These are phyloP conservation scores for Cylindrodendrum hubeiense DNA, from an alignment of 2,329 filamentous ascomycete genomes.

Conservation along the genomic window DNA sequence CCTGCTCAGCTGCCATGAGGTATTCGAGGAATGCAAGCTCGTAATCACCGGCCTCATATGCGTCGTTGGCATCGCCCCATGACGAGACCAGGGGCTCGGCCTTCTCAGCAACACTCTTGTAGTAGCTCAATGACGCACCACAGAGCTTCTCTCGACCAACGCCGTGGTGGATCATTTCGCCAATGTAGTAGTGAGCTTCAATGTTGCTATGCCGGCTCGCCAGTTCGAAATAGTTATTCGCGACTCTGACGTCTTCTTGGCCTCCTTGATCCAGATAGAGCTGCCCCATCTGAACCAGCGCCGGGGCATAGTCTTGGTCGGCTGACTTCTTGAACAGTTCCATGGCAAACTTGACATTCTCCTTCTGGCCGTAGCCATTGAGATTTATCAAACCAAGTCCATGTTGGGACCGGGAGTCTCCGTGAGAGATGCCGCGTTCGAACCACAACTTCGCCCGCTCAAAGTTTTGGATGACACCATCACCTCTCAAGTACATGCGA, in stretches of 20 bases:
- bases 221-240: slow-evolving; percentile 88
- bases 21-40: slow-evolving; percentile 85
- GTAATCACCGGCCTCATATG: slow-evolving; percentile 82
- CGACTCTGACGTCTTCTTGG: slow-evolving; percentile 77
- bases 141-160: slow-evolving; percentile 86
- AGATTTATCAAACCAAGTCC: slow-evolving; percentile 87
- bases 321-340: slow-evolving; percentile 83
- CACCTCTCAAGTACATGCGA: slow-evolving; percentile 89
- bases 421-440: slow-evolving; percentile 78
- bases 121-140: slow-evolving; percentile 81
- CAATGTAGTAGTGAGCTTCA: slow-evolving; percentile 92
- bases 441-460: slow-evolving; percentile 86
- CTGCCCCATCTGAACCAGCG: slow-evolving; percentile 85
- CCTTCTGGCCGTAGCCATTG: slow-evolving; percentile 77
- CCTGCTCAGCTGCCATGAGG: slow-evolving; percentile 91
- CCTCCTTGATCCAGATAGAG: slow-evolving; percentile 88
- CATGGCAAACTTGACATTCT: slow-evolving; percentile 79
- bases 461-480: slow-evolving; percentile 84
- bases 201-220: slow-evolving; percentile 86
- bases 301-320: slow-evolving; percentile 83
- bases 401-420: slow-evolving; percentile 87
- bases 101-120: slow-evolving; percentile 82
- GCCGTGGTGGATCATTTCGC: slow-evolving; percentile 85
- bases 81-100: slow-evolving; percentile 81
- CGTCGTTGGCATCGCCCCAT: slow-evolving; percentile 85